Base-by-base conservation (phyloP, 106 monocot genomes). In the Hemerocallis citrina region DNA sequence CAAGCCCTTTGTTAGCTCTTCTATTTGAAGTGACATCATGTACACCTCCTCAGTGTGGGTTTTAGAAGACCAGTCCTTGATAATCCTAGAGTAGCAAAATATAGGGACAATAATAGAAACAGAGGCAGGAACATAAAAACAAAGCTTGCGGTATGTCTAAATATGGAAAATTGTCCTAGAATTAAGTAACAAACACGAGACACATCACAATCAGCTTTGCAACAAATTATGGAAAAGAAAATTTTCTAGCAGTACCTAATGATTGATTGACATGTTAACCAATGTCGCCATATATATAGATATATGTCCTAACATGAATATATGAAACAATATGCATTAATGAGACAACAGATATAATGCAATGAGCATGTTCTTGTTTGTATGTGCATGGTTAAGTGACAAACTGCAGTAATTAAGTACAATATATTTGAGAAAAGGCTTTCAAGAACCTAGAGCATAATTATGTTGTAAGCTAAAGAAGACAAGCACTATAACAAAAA, bases 31-130 rank as follows among this genome's bases (percentile, higher is more conserved):
- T 24, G 42, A 47, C 78, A 85, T 69, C 89, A 89, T 85, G 70
- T 78, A 85, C n/a, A 85, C 60, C 43, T 85, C 81, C 48, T 89
- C 85, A 0, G 66, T 78, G 37, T 81, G 57, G 29, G 51, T 70
- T 62, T 30, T 72, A 13, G 58, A 58, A 4, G 71, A 74, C 84
- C 84, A 81, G n/a, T 75, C 66, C 57, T 81, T 64, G 11, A 64
- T 34, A 28, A 25, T 38, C 46, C 89, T 85, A 69, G 28, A 63
- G 6, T 49, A 28, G 14, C 22, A 41, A 43, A 14, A 40, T 23
- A n/a, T 30, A 34, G 16, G 44, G 44, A 41, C 3, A 16, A n/a
- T n/a, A 12, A 6, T 2, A 7, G 55, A 55, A 28, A 0, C 5
- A 43, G 2, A 12, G 8, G 13, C 34, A 58, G 20, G 2, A 35